phyloP scores from a whole-genome alignment of 495 filamentous ascomycete species.

The Corynascus novoguineensis region DNA sequence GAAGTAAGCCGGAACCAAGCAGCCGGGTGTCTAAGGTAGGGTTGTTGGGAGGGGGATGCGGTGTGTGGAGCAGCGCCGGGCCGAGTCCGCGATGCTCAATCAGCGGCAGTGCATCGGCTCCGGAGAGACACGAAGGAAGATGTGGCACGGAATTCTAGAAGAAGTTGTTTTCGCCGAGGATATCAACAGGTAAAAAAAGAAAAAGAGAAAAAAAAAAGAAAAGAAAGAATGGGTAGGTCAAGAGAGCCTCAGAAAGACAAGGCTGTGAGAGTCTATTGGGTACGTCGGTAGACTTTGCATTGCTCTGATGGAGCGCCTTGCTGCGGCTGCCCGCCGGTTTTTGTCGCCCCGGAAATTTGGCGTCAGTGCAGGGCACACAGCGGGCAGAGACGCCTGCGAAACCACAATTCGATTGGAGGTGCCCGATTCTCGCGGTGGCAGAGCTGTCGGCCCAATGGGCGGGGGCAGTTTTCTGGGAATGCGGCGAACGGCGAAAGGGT shows the following conservation, averaged over 20 bases:
- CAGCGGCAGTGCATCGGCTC: neutral
- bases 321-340: neutral
- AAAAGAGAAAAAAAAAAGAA: neutral
- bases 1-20: neutral
- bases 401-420: neutral
- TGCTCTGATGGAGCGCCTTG: neutral
- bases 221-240: neutral
- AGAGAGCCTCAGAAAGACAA: slow-evolving; percentile 1
- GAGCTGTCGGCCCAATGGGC: neutral
- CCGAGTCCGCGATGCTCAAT: neutral
- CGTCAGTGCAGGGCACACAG: neutral
- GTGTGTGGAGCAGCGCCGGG: neutral
- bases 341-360: slow-evolving; percentile 5
- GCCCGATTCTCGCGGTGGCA: neutral
- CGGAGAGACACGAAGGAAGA: neutral
- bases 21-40: no score
- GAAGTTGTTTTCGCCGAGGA: neutral
- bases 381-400: neutral
- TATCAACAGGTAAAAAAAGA: neutral
- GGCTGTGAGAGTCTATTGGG: neutral
- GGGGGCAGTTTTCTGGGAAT: neutral
- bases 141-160: neutral
- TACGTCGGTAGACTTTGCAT: neutral
- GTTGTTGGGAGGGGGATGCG: neutral
- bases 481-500: slow-evolving; percentile 6